Conservation (phyloP, 495 filamentous ascomycete genomes). For the Ramalina peruviana region DNA sequence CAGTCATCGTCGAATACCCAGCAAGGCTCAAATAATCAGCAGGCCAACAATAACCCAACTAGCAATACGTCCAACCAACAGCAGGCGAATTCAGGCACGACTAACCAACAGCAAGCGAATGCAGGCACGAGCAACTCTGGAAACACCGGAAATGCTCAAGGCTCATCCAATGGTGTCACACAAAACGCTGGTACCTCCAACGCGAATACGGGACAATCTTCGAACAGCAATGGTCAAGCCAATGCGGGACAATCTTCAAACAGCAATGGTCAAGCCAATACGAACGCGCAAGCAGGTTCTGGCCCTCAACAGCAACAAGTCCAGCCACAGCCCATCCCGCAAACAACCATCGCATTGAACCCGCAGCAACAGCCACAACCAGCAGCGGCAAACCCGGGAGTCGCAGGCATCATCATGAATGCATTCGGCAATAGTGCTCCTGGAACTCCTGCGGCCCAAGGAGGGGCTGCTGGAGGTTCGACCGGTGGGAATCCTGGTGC, state of each 20-base stretch:
- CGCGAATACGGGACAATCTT: neutral
- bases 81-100: neutral
- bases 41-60: neutral
- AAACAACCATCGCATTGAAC: slow-evolving; percentile 6
- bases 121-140: neutral
- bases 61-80: neutral
- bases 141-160: neutral
- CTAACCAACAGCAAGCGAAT: neutral
- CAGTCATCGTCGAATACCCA: neutral
- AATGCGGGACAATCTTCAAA: neutral
- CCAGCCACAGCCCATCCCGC: neutral
- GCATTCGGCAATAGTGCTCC: neutral
- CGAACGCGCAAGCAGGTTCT: neutral
- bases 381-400: neutral
- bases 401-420: neutral
- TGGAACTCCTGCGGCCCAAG: too few relatives aligned
- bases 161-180: neutral
- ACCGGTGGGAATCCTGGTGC: too few relatives aligned
- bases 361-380: neutral
- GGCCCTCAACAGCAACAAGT: neutral
- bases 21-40: neutral
- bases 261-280: neutral
- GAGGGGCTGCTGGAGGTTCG: too few relatives aligned
- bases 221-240: neutral
- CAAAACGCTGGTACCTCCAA: neutral